Conservation (phyloP, 805 yeast genomes). For the Kodamaea fukazawae region DNA sequence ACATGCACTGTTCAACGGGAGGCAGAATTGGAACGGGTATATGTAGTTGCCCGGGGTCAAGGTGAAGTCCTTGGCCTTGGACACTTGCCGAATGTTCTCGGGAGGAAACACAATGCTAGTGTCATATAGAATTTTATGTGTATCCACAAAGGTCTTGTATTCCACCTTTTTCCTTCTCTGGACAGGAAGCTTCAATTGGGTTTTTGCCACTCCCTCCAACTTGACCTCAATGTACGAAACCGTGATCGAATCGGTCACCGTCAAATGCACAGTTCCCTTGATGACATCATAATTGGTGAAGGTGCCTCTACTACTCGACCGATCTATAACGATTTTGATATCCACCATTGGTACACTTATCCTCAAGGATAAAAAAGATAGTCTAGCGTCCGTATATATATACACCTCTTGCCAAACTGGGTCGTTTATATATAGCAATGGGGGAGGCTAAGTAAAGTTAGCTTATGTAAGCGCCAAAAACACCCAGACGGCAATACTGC, state of each 20-base stretch:
- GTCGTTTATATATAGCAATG: too few relatives aligned
- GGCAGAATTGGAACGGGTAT: constrained; percentile 47
- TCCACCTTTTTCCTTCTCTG: constrained; percentile 7
- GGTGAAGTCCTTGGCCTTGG: constrained; percentile 43
- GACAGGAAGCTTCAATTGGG: constrained; percentile 33
- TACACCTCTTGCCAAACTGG: too few relatives aligned
- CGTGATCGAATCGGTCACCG: constrained; percentile 40
- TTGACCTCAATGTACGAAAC: constrained; percentile 50
- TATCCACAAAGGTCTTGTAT: constrained; percentile 27
- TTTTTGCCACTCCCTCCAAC: constrained; percentile 46
- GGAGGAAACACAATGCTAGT: constrained; percentile 53
- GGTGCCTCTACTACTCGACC: constrained; percentile 32
- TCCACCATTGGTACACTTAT: constrained; percentile 9
- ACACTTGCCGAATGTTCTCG: constrained; percentile 42
- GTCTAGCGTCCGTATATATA: too few relatives aligned
- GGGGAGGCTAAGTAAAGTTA: too few relatives aligned
- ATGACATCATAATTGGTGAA: constrained; percentile 48
- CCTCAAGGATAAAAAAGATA: too few relatives aligned
- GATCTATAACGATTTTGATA: constrained; percentile 35
- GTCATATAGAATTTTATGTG: constrained; percentile 49
- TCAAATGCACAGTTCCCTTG: constrained; percentile 39
- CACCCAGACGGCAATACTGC: too few relatives aligned
- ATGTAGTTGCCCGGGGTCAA: constrained; percentile 50
- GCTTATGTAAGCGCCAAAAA: too few relatives aligned
- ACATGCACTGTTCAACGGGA: constrained; percentile 45